Conservation (phyloP, 2,329 filamentous ascomycete species). For the Penicillium fuscoglaucum region DNA sequence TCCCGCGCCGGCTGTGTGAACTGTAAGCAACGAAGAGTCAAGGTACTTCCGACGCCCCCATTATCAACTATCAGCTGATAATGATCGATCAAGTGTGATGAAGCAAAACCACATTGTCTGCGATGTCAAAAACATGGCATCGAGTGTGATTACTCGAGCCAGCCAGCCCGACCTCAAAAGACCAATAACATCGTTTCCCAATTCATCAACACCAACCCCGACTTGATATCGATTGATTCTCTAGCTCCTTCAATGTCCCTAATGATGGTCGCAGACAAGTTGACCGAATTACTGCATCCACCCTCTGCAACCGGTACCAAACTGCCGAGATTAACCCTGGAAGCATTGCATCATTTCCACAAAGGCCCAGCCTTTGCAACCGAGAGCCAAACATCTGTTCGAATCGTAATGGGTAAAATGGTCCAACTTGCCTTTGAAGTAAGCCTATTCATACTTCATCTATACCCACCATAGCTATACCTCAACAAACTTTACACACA, state of each 20-base stretch:
- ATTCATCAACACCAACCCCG: constrained; percentile 17
- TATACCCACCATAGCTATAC: background rate
- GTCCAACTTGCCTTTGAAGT: constrained; percentile 36
- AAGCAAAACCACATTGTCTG: constrained; percentile 34
- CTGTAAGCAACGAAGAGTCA: constrained; percentile 39
- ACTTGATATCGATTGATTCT: constrained; percentile 16
- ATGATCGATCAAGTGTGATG: constrained; percentile 32
- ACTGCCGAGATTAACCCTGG: constrained; percentile 8
- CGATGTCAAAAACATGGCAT: constrained; percentile 34
- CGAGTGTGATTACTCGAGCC: constrained; percentile 32
- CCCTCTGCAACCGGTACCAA: background rate
- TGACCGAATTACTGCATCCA: constrained; percentile 28
- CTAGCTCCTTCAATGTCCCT: constrained; percentile 25
- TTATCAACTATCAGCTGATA: background rate
- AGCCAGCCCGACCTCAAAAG: background rate
- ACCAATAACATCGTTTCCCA: constrained; percentile 15
- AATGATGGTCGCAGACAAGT: constrained; percentile 19
- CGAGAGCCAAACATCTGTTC: constrained; percentile 14
- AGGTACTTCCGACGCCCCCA: constrained; percentile 25
- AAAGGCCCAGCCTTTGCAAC: constrained; percentile 16
- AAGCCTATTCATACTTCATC: background rate
- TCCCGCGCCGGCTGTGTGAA: constrained; percentile 36
- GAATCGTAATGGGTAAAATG: constrained; percentile 28
- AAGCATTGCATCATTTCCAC: constrained; percentile 35
- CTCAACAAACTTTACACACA: background rate